Base-by-base conservation (phyloP, 148 eudicot species). In the Hydrangea macrophylla region DNA sequence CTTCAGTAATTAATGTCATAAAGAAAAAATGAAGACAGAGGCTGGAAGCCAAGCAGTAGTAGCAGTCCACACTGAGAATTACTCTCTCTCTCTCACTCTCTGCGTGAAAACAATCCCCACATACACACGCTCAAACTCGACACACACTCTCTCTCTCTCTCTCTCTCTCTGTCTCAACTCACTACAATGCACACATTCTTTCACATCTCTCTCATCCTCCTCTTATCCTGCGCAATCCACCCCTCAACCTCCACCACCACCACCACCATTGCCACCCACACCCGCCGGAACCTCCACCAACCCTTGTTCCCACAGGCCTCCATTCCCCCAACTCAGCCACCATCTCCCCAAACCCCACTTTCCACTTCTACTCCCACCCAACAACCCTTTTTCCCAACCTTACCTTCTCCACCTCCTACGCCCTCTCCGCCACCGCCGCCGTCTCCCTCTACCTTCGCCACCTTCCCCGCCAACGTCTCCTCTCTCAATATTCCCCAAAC, bases 391-490 rank as follows among this genome's bases (percentile, higher is more conserved):
- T 88, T 86, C 77, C 96, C 92, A 0, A 23, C 85, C 25, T 39
- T 61, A 57, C 78, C 88, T 9, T 67, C 97, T 9, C 85, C 89
- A 0, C 88, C 98, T 0, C 77, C 96, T 0, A 83, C 88, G 0
- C 80, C 64, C 0, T 54, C 64, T 9, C 65, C 74, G 0, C 74
- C 83, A 0, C 51, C 64, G 6, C 65, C 74, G 0, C 74, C 83
- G 1, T 55, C 78, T 23, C 80, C 68, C 12, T 51, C 84, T 56
- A 55, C 88, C 25, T 73, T 80, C 10, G 85, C 91, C 36, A 84
- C 96, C 4, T 85, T 93, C 53, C 98, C 98, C 0, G 98, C 96
- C 40, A 93, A 93, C 76, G 85, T 93, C 74, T 90, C 98, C 73
- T 82, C 90, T 25, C 83, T 94, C 51, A 82, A 57, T 17, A 80